phyloP scores from a whole-genome alignment of 495 filamentous ascomycete species.

The Bacidia rubella region DNA sequence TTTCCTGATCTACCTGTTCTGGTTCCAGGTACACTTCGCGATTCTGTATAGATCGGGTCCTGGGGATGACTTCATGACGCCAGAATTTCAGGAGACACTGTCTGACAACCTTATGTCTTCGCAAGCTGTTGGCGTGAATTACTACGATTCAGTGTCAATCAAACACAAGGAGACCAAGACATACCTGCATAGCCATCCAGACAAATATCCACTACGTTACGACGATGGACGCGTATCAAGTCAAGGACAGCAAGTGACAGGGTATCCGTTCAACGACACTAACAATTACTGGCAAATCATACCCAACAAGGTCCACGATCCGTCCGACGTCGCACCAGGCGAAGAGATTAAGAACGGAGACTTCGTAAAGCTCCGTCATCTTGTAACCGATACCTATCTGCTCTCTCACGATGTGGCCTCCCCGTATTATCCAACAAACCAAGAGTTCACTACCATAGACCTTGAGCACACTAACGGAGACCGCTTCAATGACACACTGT shows the following conservation, averaged over 20 bases:
- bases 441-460: conserved; percentile 85
- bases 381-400: conserved; percentile 76
- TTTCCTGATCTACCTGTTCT: conserved; percentile 97
- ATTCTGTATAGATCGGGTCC: conserved; percentile 81
- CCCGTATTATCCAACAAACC: conserved; percentile 91
- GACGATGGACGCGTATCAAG: conserved; percentile 95
- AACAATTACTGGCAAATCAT: conserved; percentile 98
- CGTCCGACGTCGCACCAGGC: conserved; percentile 29
- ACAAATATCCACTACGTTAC: conserved; percentile 83
- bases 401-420: conserved; percentile 98
- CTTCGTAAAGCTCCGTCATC: conserved; percentile 72
- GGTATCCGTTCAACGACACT: conserved; percentile 94
- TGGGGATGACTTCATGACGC: conserved; percentile 97
- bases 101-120: conserved; percentile 85
- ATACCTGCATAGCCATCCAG: conserved; percentile 85
- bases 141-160: conserved; percentile 77
- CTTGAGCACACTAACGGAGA: conserved; percentile 60
- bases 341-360: conserved; percentile 72
- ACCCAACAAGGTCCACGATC: conserved; percentile 41
- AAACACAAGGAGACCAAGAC: conserved; percentile 95
- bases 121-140: conserved; percentile 74
- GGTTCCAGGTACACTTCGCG: conserved; percentile 98
- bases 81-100: conserved; percentile 92
- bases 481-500: conserved; percentile 79
- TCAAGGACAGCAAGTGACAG: conserved; percentile 95